Base-by-base conservation (phyloP, 2,329 filamentous ascomycete species). In the Chalaropsis ovoidea region DNA sequence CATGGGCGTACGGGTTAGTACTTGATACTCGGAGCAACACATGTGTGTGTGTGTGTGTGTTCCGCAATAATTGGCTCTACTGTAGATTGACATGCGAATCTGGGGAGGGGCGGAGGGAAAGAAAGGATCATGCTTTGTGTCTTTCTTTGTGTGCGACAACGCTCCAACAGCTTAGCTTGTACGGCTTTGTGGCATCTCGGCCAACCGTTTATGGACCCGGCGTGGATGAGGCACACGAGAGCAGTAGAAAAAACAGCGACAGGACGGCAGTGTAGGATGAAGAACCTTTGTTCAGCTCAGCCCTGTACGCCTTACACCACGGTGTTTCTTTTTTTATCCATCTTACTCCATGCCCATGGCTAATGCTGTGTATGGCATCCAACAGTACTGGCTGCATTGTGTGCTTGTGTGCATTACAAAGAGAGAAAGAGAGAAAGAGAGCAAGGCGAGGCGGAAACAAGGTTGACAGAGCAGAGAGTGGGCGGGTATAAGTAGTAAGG, bases 251-350 rank as follows among this genome's bases (percentile, higher is more conserved):
- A 19, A 39, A 27, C 15, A 19, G 24, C 22, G 19, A 24, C 15
- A 52, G 47, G 22, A 19, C 47, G 52, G 31, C 52, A 58, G 31
- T 31, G 52, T n/a, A 58, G 52, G 52, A 58, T 58, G 52, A 58
- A 58, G 52, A 56, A 35, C 52, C 24, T 58, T 58, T 58, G 52
- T 39, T 58, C 52, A 58, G 52, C 52, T 35, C 52, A 58, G 52
- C 52, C 52, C 52, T 58, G 52, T 58, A 31, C 52, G 24, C 52
- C 52, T 15, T 58, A 58, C 31, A 58, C 27, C n/a, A 13, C 27
- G 24, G 52, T 4, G 15, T 35, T 58, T 17, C 31, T 39, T 58
- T 22, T 58, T 58, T 58, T 39, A 58, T 58, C 17, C 24, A 31
- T 58, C 52, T 58, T 58, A 58, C 52, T 58, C 24, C 13, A 39